Evolutionary conservation across 2,329 filamentous ascomycete genomes (phyloP), one percentile per base, ranked within the genome.

Genomic region (Aspergillus fijiensis): DNA sequence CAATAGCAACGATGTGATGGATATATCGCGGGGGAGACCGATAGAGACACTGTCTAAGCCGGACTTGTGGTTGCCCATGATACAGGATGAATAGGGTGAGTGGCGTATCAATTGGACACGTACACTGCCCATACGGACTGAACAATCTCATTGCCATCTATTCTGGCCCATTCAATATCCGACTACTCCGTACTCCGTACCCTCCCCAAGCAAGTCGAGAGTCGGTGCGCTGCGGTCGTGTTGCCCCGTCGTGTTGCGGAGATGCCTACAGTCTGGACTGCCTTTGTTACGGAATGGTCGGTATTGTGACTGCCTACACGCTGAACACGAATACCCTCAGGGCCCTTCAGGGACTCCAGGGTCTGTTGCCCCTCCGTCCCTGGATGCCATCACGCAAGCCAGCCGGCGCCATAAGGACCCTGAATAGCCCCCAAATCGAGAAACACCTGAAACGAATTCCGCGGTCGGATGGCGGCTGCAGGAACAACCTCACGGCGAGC

Each of bases 331-430:
- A 47, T 45, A 49, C 53, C 53, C 21, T 55, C 27, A 49, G 53
- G 53, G 53, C 48, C 53, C 25, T 47, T 27, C 53, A 55, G 53
- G 53, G 48, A 45, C 53, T 31, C 49, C 27, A 49, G 53, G 53
- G 53, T 55, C 53, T 47, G 23, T 42, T n/a, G 31, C 51, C 51
- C 33, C 31, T 23, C 52, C 12, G 52, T 55, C 53, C 53, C 53
- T 55, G 42, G 33, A 55, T 55, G 42, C 42, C 53, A 55, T 47
- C 39, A 29, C 29, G 33, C 31, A 55, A 49, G 14, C 53, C 53
- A 48, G 11, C 53, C 53, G 42, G 39, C 48, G 53, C 19, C 42
- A 47, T 27, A 6, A 45, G 39, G 53, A 55, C 53, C 53, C 53
- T 55, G 53, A 21, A 49, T 27, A 55, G 5, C 53, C 42, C 53